phyloP scores from a whole-genome alignment of 2,329 filamentous ascomycete genomes.

The Fusarium multiceps region DNA sequence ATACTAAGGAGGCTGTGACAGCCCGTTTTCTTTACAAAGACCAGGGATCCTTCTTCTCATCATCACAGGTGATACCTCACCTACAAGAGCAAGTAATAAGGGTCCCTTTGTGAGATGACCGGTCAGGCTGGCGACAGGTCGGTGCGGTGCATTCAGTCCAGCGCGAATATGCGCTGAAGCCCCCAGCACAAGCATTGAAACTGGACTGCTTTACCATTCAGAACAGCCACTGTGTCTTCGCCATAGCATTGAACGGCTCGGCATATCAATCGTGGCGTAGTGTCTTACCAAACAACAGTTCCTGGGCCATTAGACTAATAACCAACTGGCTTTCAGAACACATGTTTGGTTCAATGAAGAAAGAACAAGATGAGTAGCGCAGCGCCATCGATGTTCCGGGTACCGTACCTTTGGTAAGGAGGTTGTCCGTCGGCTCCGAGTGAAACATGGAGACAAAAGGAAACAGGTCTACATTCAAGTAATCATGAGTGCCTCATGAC shows the following conservation, averaged over 20 bases:
- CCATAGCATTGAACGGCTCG: not conserved
- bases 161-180: conserved; percentile 29
- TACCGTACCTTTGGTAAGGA: conserved; percentile 29
- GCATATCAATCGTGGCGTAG: not conserved
- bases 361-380: conserved; percentile 1
- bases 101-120: conserved; percentile 9
- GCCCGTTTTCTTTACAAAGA: not conserved
- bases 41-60: not conserved
- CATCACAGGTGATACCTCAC: not conserved
- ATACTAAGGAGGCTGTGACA: not conserved
- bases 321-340: not conserved
- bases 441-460: conserved; percentile 20
- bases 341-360: not conserved
- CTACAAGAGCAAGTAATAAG: not conserved
- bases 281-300: conserved; percentile 8
- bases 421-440: conserved; percentile 26
- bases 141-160: not conserved
- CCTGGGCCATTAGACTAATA: not conserved
- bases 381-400: conserved; percentile 19
- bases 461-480: not conserved
- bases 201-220: not conserved
- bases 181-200: not conserved
- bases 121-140: conserved; percentile 14
- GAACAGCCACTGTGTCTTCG: conserved; percentile 6
- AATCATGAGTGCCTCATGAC: not conserved